phyloP scores from a whole-genome alignment of 257 asterid genomes.

The Knoxia roxburghii region DNA sequence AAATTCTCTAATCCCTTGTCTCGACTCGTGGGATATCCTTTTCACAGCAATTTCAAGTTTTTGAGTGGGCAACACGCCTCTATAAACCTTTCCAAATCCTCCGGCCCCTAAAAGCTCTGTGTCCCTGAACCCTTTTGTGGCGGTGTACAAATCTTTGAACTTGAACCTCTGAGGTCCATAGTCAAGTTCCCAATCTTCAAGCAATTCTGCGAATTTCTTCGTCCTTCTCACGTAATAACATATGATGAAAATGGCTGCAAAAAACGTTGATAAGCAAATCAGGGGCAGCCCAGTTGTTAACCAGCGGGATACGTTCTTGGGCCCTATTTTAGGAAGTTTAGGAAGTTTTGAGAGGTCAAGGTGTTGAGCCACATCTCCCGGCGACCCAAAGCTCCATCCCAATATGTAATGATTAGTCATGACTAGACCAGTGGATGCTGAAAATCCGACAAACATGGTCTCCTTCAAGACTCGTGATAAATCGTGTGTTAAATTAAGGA shows the following conservation, averaged over 20 bases:
- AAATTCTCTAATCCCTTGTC: constrained; percentile 61
- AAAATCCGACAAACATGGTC: constrained; percentile 56
- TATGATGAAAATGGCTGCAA: neutral
- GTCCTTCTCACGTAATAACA: constrained; percentile 26
- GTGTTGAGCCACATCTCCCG: constrained; percentile 27
- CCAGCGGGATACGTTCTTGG: constrained; percentile 22
- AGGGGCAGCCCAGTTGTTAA: constrained; percentile 37
- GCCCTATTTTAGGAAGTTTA: constrained; percentile 43
- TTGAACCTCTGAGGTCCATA: constrained; percentile 48
- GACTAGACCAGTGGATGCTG: constrained; percentile 37
- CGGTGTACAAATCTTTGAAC: constrained; percentile 50
- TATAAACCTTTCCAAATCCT: constrained; percentile 62
- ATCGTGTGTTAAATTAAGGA: constrained; percentile 26
- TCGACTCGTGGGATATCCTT: constrained; percentile 52
- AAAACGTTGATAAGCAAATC: constrained; percentile 3
- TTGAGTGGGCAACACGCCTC: constrained; percentile 38
- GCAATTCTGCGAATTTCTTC: constrained; percentile 41
- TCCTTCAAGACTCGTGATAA: constrained; percentile 34
- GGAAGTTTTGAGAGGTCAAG: constrained; percentile 49
- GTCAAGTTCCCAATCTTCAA: constrained; percentile 65
- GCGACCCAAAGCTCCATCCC: constrained; percentile 57
- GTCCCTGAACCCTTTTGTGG: constrained; percentile 54
- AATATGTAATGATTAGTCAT: constrained; percentile 42
- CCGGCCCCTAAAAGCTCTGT: constrained; percentile 46
- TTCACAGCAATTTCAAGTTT: constrained; percentile 48